Base-by-base conservation (phyloP, 768 basidiomycete genomes). In the Pulveroboletus frians region DNA sequence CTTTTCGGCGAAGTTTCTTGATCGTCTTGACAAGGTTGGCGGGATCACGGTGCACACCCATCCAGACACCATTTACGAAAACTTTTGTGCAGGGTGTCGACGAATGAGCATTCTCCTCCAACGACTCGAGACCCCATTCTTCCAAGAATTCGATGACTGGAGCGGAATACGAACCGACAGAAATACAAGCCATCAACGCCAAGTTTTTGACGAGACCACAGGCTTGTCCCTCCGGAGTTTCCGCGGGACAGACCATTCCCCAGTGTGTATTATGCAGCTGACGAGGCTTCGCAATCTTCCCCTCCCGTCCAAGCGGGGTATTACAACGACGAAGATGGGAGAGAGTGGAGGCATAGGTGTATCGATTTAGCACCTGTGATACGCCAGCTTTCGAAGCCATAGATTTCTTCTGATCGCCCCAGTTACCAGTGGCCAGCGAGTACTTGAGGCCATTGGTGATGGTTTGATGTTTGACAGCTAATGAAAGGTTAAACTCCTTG, bases 191-290 rank as follows among this genome's bases (percentile, higher is more conserved):
- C 93, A 98, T 95, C 56, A 98, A 82, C 0, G 96, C 91, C 49
- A 99, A 73, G 70, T 99, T 98, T 75, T 99, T 98, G 71, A 98
- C 96, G 38, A 98, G 80, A 71, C 96, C 96, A 71, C 96, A 99
- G 52, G 96, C 96, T 68, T 98, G 96, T 39, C 96, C 96, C 82
- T 99, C 96, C 1, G 96, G 96, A 4, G 96, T 99, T 69, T 99
- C 96, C 34, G 96, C 96, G 37, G 96, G 96, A 64, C 96, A 99
- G 17, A 99, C 96, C 96, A 99, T 98, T 32, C 96, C 96, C 96
- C 96, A 99, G 61, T 99, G 96, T 1, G 96, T 97, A 62, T 99
- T 99, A 69, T 99, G 96, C 47, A 99, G 75, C 61, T 99, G 96
- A 60, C 96, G 96, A 49, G 96, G 96, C 67, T 98, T 98, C 39